These are phyloP conservation scores for Tulasnella sp. DNA, from an alignment of 768 basidiomycete species.

Conservation along the genomic window DNA sequence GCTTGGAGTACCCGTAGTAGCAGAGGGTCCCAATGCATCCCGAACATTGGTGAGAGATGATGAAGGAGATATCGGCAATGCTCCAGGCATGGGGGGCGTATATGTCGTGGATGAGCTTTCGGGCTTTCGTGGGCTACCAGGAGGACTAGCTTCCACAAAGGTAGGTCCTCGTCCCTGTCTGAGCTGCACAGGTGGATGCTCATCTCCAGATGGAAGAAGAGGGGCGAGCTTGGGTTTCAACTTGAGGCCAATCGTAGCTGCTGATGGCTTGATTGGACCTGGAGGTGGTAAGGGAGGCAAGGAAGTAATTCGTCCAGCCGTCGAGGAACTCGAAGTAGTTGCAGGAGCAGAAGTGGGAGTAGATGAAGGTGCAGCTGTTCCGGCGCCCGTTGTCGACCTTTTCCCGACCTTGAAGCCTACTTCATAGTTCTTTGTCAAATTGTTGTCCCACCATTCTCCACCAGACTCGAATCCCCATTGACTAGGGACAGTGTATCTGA, in stretches of 20 bases:
- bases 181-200: neutral
- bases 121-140: conserved; percentile 8
- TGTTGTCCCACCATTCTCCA: conserved; percentile 88
- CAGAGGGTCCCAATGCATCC: neutral
- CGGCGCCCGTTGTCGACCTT: neutral
- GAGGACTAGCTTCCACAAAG: conserved; percentile 6
- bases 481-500: conserved; percentile 40
- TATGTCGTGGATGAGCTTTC: conserved; percentile 1
- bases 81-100: conserved; percentile 7
- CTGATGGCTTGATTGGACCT: neutral
- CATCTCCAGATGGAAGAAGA: neutral
- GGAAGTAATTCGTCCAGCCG: neutral
- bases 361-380: too few species aligned
- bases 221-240: neutral
- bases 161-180: conserved; percentile 7
- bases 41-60: too few species aligned
- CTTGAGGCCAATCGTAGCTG: conserved; percentile 1
- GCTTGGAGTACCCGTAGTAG: neutral
- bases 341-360: too few species aligned
- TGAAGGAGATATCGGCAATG: neutral
- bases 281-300: conserved; percentile 10
- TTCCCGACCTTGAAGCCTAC: conserved; percentile 41
- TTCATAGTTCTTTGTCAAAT: conserved; percentile 61
- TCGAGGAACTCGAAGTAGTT: neutral
- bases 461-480: conserved; percentile 34